Evolutionary conservation across 2,329 filamentous ascomycete genomes (phyloP).

Genomic region (Aquanectria penicillioides): DNA sequence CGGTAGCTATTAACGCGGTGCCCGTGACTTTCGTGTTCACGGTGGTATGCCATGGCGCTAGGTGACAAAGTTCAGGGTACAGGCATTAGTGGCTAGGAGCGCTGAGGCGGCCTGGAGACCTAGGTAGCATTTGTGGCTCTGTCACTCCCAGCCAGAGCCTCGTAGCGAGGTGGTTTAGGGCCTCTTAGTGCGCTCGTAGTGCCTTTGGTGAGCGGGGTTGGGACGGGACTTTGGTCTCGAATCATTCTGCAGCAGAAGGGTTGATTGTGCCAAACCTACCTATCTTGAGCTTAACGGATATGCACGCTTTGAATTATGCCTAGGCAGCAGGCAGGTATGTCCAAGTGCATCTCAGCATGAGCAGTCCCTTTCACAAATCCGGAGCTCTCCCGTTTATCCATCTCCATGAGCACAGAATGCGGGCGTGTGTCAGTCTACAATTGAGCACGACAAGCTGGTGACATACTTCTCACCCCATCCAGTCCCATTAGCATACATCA

Average conservation of each 20-base stretch:
- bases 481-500: too few species aligned
- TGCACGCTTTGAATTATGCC: too few species aligned
- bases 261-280: too few species aligned
- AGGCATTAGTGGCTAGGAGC: constrained; percentile 28
- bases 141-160: not conserved
- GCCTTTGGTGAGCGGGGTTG: not conserved
- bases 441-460: too few species aligned
- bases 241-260: not conserved
- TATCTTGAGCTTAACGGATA: too few species aligned
- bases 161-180: not conserved
- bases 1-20: constrained; percentile 31
- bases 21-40: constrained; percentile 38
- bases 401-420: too few species aligned
- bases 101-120: not conserved
- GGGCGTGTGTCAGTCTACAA: too few species aligned
- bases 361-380: too few species aligned
- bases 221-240: not conserved
- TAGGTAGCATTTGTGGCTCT: constrained; percentile 6
- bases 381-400: too few species aligned
- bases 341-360: too few species aligned
- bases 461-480: too few species aligned
- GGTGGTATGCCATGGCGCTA: constrained; percentile 7
- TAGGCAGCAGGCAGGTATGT: too few species aligned
- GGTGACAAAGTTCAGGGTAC: constrained; percentile 5
- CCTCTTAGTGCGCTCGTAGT: not conserved